These are phyloP conservation scores for Trametes cinnabarina DNA, from an alignment of 768 basidiomycete species.

Conservation along the genomic window DNA sequence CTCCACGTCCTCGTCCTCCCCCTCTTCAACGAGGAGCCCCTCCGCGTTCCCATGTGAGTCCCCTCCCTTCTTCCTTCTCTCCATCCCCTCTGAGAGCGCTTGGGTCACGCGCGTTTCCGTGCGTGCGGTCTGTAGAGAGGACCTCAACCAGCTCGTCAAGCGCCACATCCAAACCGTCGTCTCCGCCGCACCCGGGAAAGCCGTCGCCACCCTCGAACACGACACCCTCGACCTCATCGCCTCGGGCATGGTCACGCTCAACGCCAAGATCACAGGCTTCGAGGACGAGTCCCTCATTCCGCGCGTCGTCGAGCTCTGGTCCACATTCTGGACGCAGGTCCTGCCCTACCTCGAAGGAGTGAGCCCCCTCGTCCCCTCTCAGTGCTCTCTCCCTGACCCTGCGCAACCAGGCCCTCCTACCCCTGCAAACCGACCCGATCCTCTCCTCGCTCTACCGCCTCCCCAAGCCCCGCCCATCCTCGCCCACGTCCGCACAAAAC, in stretches of 20 bases:
- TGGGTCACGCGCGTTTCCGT: not conserved
- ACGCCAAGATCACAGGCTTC: constrained; percentile 72
- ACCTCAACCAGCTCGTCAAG: constrained; percentile 79
- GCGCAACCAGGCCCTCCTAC: constrained; percentile 49
- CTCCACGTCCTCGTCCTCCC: constrained; percentile 88
- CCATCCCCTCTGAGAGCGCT: not conserved
- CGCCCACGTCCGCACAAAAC: constrained; percentile 52
- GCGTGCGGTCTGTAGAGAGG: constrained; percentile 54
- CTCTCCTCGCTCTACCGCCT: constrained; percentile 68
- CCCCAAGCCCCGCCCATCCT: constrained; percentile 48
- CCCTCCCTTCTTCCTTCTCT: not conserved
- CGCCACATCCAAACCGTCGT: constrained; percentile 75
- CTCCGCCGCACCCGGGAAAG: constrained; percentile 69
- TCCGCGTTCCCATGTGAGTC: constrained; percentile 78
- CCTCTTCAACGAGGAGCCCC: constrained; percentile 86
- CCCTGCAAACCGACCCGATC: constrained; percentile 58
- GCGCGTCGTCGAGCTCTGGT: constrained; percentile 85
- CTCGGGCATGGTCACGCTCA: constrained; percentile 89
- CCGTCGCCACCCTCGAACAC: constrained; percentile 67
- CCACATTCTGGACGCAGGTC: constrained; percentile 90
- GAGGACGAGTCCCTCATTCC: constrained; percentile 78
- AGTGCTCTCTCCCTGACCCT: constrained; percentile 40
- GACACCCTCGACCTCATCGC: constrained; percentile 83
- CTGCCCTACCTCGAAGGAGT: constrained; percentile 87
- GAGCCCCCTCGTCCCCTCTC: constrained; percentile 39